Evolutionary conservation across 768 basidiomycete genomes (phyloP).

Genomic region (Suillus lakei): DNA sequence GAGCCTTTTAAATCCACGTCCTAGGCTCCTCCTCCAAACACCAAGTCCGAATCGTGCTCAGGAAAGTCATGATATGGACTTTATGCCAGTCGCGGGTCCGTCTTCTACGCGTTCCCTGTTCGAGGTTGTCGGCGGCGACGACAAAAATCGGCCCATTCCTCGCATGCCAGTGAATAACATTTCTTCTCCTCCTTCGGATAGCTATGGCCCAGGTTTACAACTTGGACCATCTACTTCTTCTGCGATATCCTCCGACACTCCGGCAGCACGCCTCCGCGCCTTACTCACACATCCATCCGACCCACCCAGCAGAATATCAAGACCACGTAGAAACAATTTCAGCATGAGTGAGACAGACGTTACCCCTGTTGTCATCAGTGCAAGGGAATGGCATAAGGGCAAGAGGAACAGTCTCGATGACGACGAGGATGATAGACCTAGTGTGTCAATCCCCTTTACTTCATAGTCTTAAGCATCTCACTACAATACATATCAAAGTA

Average conservation of each 20-base stretch:
- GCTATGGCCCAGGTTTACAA: constrained; percentile 10
- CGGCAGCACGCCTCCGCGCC: constrained; percentile 66
- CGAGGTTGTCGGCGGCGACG: constrained; percentile 21
- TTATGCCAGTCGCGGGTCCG: constrained; percentile 24
- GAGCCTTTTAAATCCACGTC: constrained; percentile 21
- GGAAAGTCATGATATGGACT: constrained; percentile 12
- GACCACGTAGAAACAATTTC: constrained; percentile 56
- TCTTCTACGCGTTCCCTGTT: constrained; percentile 20
- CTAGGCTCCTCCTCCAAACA: constrained; percentile 22
- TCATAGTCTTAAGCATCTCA: constrained; percentile 11
- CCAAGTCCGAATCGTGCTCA: constrained; percentile 17
- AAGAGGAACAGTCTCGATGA: constrained; percentile 68
- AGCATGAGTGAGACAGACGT: constrained; percentile 63
- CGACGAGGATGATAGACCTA: constrained; percentile 61
- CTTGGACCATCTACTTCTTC: constrained; percentile 14
- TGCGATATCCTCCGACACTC: constrained; percentile 43
- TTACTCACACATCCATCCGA: constrained; percentile 57
- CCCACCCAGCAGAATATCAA: constrained; percentile 33
- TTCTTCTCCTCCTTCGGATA: constrained; percentile 14
- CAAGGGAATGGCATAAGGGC: constrained; percentile 47
- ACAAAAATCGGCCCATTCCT: constrained; percentile 35
- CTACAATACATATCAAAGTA: constrained; percentile 18
- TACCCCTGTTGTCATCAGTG: constrained; percentile 48
- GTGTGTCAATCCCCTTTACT: constrained; percentile 42
- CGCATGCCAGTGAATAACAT: constrained; percentile 27